These are phyloP conservation scores for Hypoxylon subgilvum DNA, from an alignment of 495 filamentous ascomycete species.

Conservation along the genomic window DNA sequence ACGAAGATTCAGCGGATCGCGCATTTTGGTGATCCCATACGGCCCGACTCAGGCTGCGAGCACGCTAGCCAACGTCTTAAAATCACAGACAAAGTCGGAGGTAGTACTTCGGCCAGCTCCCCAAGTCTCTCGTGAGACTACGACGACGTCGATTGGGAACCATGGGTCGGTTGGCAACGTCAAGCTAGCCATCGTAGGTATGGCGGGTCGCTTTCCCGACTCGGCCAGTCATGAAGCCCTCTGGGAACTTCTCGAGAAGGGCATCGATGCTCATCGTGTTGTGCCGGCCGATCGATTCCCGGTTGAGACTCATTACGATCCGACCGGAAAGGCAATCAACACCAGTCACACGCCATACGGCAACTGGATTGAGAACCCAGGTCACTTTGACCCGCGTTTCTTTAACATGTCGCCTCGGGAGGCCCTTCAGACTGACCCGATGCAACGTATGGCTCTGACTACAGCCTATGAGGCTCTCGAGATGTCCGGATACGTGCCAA, in stretches of 20 bases:
- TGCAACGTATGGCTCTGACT: constrained; percentile 80
- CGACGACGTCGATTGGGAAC: constrained; percentile 47
- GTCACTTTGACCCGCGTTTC: constrained; percentile 83
- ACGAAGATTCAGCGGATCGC: constrained; percentile 44
- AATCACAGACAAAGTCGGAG: constrained; percentile 47
- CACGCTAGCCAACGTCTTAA: constrained; percentile 50
- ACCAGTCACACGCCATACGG: constrained; percentile 84
- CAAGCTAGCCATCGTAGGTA: constrained; percentile 74
- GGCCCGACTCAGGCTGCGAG: constrained; percentile 58
- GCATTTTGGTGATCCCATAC: constrained; percentile 60
- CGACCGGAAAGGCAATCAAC: constrained; percentile 76
- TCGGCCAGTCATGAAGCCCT: constrained; percentile 68
- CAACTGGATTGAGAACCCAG: constrained; percentile 87
- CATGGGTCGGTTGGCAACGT: constrained; percentile 48
- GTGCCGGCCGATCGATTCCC: constrained; percentile 79
- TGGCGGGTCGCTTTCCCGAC: constrained; percentile 78
- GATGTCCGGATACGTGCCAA: constrained; percentile 86
- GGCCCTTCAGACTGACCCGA: constrained; percentile 86
- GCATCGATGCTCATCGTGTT: constrained; percentile 63
- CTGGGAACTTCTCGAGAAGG: constrained; percentile 74
- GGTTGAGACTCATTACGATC: constrained; percentile 77
- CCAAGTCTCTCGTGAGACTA: constrained; percentile 42
- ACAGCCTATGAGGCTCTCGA: constrained; percentile 92
- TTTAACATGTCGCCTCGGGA: constrained; percentile 98
- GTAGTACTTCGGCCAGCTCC: constrained; percentile 48